Conservation (phyloP, 2,329 filamentous ascomycete species). For the Phaeophleospora eucalypticola region DNA sequence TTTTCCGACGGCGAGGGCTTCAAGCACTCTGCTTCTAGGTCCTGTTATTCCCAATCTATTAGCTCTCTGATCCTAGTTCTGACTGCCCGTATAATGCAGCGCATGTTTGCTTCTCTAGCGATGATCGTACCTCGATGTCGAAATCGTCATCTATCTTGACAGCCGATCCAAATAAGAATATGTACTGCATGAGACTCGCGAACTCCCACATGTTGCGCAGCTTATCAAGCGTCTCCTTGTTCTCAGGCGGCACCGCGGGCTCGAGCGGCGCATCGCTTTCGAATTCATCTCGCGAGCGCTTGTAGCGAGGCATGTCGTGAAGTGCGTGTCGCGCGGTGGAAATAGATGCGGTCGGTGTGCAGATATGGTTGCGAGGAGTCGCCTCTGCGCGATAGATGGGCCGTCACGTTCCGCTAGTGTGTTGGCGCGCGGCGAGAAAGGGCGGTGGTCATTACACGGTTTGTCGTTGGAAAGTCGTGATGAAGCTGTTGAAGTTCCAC, state of each 20-base stretch:
- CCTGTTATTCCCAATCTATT: slow-evolving; percentile 51
- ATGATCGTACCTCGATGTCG: slow-evolving; percentile 72
- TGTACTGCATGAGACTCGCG: slow-evolving; percentile 88
- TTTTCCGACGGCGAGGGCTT: slow-evolving; percentile 68
- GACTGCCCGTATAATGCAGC: slow-evolving; percentile 4
- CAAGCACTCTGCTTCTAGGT: slow-evolving; percentile 82
- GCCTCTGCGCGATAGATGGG: background rate
- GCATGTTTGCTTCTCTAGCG: slow-evolving; percentile 6
- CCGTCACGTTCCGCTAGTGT: background rate
- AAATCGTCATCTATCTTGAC: slow-evolving; percentile 87
- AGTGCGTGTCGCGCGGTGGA: background rate
- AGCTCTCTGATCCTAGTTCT: slow-evolving; percentile 22
- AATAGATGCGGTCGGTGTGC: background rate
- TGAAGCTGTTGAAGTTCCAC: background rate
- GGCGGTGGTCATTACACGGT: background rate
- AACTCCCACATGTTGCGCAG: slow-evolving; percentile 95
- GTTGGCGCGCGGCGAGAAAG: background rate
- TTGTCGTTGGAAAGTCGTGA: background rate
- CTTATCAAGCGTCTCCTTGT: slow-evolving; percentile 53
- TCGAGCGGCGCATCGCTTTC: slow-evolving; percentile 37
- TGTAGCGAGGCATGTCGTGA: slow-evolving; percentile 50
- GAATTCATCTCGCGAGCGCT: slow-evolving; percentile 53
- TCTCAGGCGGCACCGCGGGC: slow-evolving; percentile 22
- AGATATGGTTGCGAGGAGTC: background rate
- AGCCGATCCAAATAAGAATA: slow-evolving; percentile 81